Evolutionary conservation across 805 yeast genomes (phyloP).

Genomic region (Wickerhamomyces rabaulensis): DNA sequence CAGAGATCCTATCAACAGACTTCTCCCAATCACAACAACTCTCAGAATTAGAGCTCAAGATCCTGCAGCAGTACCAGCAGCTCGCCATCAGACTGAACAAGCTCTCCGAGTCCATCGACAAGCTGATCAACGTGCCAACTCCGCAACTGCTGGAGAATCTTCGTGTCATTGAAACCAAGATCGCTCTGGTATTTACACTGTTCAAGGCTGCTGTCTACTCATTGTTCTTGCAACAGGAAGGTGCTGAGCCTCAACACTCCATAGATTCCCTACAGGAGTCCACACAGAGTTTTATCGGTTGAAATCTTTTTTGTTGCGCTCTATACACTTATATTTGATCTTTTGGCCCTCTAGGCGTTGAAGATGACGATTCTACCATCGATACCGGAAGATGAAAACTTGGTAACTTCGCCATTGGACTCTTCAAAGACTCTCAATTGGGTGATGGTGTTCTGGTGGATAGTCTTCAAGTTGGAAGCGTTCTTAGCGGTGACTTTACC

Average conservation of each 20-base stretch:
- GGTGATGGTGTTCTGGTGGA: constrained; percentile 88
- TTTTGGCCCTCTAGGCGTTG: constrained; percentile 39
- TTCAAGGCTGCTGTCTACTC: constrained; percentile 70
- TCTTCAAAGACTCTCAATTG: constrained; percentile 47
- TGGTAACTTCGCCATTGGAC: constrained; percentile 39
- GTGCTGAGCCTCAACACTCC: constrained; percentile 13
- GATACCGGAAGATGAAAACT: constrained; percentile 72
- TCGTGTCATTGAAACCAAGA: constrained; percentile 56
- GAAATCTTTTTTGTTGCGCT: neutral
- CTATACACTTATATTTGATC: too few relatives aligned
- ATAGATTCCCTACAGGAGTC: constrained; percentile 16
- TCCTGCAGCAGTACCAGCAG: constrained; percentile 34
- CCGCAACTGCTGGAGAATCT: constrained; percentile 42
- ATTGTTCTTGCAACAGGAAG: constrained; percentile 47
- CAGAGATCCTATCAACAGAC: constrained; percentile 8
- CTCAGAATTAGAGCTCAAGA: constrained; percentile 28
- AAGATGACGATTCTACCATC: constrained; percentile 91
- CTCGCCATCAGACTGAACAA: constrained; percentile 29
- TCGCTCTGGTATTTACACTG: constrained; percentile 59
- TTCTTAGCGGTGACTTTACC: constrained; percentile 57
- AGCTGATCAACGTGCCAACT: constrained; percentile 19
- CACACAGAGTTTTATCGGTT: constrained; percentile 13
- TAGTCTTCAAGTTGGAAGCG: constrained; percentile 54
- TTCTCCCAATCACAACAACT: constrained; percentile 25
- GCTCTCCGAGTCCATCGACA: constrained; percentile 19